Base-by-base conservation (phyloP, 1,284 basidiomycete genomes). In the Ganoderma meredithae region DNA sequence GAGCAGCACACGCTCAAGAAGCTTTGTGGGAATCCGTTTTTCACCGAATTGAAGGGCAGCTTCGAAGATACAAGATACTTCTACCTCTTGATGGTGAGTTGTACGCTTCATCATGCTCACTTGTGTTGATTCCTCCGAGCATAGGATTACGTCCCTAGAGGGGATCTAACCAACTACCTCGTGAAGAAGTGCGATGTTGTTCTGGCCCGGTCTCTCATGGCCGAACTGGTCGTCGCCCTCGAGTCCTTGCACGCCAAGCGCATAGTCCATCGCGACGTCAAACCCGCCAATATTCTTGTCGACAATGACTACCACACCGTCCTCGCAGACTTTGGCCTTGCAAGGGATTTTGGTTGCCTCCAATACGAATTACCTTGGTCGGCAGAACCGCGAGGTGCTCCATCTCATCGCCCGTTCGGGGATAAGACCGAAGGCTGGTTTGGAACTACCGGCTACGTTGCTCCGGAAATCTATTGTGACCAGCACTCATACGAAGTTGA, bases 401-500 rank as follows among this genome's bases (percentile, higher is more conserved):
- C 52, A 19, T 6, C 52, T 33, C 25, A 13, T 33, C 52, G 31
- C 22, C 52, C 27, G 7, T 19, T 27, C 31, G 52, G 52, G 27
- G 52, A 55, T 9, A 19, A 33, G 52, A 55, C 52, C 27, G 52
- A 55, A 33, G 52, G 52, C 31, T 55, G 52, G 52, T 31, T 55
- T 10, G 52, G 52, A 33, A 55, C 52, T 3, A 55, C 52, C 31
- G 52, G 52, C 27, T 55, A 55, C 27, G 52, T 55, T 12, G 52
- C 52, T 33, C 52, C 52, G 17, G 52, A 55, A 74, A 86, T 90
- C 36, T 80, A 89, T 39, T 53, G 64, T 19, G 72, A 75, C 1
- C 71, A 67, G 31, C 89, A 89, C 76, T 84, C 84, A 19, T 85
- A 83, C 49, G 83, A 83, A 5, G 85, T 85, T 53, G 75, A 76